Evolutionary conservation across 352 stramenopile species (phyloP).

Genomic region (Thalassiosira hispida): DNA sequence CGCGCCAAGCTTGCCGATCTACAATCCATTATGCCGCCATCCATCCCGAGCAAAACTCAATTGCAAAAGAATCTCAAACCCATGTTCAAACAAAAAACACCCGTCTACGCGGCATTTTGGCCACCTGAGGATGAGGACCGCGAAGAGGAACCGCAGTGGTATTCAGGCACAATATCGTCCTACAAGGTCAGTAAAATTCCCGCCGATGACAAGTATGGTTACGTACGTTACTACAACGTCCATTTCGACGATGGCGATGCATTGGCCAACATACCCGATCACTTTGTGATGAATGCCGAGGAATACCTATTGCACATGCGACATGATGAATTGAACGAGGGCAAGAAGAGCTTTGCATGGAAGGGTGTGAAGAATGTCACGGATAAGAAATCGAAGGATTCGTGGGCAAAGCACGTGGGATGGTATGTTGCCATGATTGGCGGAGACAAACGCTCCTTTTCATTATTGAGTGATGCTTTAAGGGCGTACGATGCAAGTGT

Average conservation of each 20-base stretch:
- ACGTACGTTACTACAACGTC: slow-evolving; percentile 23
- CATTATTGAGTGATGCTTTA: slow-evolving; percentile 24
- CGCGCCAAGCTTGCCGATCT: too few relatives aligned
- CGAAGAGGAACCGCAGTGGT: slow-evolving; percentile 12
- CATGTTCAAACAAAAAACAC: too few relatives aligned
- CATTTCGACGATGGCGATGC: slow-evolving; percentile 32
- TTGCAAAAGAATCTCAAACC: too few relatives aligned
- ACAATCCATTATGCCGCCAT: too few relatives aligned
- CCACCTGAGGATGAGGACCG: neutral
- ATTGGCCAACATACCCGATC: slow-evolving; percentile 5
- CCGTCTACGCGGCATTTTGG: too few relatives aligned
- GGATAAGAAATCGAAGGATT: slow-evolving; percentile 19
- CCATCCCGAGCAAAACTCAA: too few relatives aligned
- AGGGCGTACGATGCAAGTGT: slow-evolving; percentile 20
- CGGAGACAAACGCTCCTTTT: slow-evolving; percentile 15
- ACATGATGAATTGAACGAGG: neutral
- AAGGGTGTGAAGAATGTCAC: slow-evolving; percentile 23
- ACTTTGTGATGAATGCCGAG: slow-evolving; percentile 28
- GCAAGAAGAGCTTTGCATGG: slow-evolving; percentile 10
- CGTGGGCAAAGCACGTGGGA: slow-evolving; percentile 30
- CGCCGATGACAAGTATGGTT: slow-evolving; percentile 10
- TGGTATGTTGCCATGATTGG: slow-evolving; percentile 43
- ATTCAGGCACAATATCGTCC: slow-evolving; percentile 15
- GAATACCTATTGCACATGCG: slow-evolving; percentile 18
- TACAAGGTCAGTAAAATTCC: neutral